These are phyloP conservation scores for Moniliella sp. DNA, from an alignment of 1,284 basidiomycete genomes.

Conservation along the genomic window DNA sequence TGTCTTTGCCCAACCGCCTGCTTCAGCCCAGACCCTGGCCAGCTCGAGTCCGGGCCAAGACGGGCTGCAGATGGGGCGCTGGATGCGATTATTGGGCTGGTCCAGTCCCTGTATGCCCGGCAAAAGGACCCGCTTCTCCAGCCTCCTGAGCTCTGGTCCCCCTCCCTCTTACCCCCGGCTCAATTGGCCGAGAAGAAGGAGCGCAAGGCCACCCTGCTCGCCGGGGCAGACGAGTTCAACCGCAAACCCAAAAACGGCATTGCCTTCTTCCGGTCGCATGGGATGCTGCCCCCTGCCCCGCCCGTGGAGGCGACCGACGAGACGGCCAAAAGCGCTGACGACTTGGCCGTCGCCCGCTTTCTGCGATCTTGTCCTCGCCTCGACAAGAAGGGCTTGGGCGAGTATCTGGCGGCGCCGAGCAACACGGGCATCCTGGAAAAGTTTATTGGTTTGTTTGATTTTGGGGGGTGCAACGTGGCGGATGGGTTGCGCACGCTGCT, in stretches of 20 bases:
- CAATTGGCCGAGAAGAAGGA: slow-evolving; percentile 54
- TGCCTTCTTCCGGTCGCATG: slow-evolving; percentile 44
- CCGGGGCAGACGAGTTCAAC: slow-evolving; percentile 73
- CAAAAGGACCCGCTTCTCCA: slow-evolving; percentile 34
- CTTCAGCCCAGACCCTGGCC: slow-evolving; percentile 1
- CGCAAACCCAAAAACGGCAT: slow-evolving; percentile 80
- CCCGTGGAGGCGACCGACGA: slow-evolving; percentile 5
- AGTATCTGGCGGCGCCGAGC: slow-evolving; percentile 74
- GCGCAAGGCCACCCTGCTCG: slow-evolving; percentile 62
- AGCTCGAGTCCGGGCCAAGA: slow-evolving; percentile 38
- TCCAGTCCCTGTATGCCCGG: slow-evolving; percentile 67
- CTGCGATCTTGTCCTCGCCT: slow-evolving; percentile 63
- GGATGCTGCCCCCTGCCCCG: slow-evolving; percentile 43
- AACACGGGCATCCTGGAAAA: slow-evolving; percentile 64
- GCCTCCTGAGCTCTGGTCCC: slow-evolving; percentile 6
- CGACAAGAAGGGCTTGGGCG: slow-evolving; percentile 82
- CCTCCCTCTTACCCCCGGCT: slow-evolving; percentile 13
- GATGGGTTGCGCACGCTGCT: slow-evolving; percentile 85
- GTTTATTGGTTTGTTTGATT: slow-evolving; percentile 75
- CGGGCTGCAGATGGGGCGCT: slow-evolving; percentile 61
- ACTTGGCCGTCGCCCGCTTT: slow-evolving; percentile 46
- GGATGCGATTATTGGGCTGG: slow-evolving; percentile 64
- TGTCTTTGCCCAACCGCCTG: slow-evolving; percentile 6
- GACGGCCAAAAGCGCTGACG: slow-evolving; percentile 13
- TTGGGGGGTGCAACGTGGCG: slow-evolving; percentile 68